Base-by-base conservation (phyloP, 2,329 filamentous ascomycete species). In the Ambrosiella cleistominuta region DNA sequence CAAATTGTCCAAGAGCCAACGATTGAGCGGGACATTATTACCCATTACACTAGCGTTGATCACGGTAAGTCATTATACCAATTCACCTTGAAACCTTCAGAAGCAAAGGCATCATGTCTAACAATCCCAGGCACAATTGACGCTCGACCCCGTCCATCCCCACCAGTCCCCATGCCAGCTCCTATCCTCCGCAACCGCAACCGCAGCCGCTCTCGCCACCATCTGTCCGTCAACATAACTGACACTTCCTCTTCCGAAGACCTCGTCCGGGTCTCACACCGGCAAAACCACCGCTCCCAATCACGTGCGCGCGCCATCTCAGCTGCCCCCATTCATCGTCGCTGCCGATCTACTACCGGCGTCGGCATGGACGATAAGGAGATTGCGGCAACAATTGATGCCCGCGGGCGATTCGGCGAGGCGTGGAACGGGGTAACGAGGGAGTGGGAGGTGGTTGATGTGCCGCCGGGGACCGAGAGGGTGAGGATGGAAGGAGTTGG, bases 1-100 rank as follows among this genome's bases (percentile, higher is more conserved):
- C 77, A 78, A 62, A 76, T 85, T 50, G 83, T 93, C 64, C 78
- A 81, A 47, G 82, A 83, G 17, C 88, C 88, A 39, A 85, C 84
- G 0, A 88, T 95, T 64, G 86, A 91, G 69, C 82, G 91, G 66
- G 87, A 95, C 67, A 82, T 95, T 60, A 90, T 94, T 63, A 94
- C 88, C 0, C 87, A 93, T 70, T 91, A 93, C 67, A 79, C 83
- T 60, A 86, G 91, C 66, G 85, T 94, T 64, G 86, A 95, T 66
- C 88, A 95, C 70, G 89, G 86, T 88, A 74, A 67, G 81, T 69
- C 39, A 19, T 50, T 19, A 19, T 47, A 15, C 51, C 39, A 27
- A 38, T 36, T 13, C 35, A 27, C 15, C 50, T n/a, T 50, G 11
- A 8, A 11, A 50, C 17, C 44, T 9, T 27, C 27, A 27, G 27